Percentiles rank a stretch among this genome's conserved stretches.
Conservation (phyloP, 2,329 filamentous ascomycete genomes). For the Leptographium lundbergii region DNA sequence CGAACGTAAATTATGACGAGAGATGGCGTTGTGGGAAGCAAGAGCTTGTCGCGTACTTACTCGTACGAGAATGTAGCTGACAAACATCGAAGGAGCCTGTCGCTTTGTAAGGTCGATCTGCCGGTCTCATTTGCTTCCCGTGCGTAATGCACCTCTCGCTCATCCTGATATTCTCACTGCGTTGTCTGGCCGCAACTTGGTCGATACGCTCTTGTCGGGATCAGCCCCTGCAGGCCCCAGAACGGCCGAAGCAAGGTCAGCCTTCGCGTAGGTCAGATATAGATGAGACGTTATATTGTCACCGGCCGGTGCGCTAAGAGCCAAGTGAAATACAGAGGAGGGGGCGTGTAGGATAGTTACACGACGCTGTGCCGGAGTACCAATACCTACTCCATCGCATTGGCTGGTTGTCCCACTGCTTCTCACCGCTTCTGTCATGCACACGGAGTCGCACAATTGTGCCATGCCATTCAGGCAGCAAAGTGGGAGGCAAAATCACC, state of each 20-base stretch:
- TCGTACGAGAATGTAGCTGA: neutral
- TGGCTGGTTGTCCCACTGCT: too few species aligned
- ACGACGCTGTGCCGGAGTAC: neutral
- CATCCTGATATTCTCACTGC: neutral
- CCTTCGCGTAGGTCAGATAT: neutral
- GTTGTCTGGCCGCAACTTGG: neutral
- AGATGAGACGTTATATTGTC: neutral
- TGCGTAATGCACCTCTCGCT: neutral
- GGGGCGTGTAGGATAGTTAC: neutral
- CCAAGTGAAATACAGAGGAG: neutral
- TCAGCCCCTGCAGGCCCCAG: neutral
- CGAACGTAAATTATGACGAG: neutral
- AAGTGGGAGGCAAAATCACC: neutral
- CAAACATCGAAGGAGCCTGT: neutral
- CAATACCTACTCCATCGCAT: neutral
- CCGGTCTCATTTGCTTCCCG: neutral
- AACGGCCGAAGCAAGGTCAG: neutral
- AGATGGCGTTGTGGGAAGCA: neutral
- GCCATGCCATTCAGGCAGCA: neutral
- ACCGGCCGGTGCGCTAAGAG: neutral
- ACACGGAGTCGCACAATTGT: neutral
- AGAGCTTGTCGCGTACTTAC: neutral
- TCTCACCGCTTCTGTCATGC: neutral
- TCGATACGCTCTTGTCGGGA: neutral
- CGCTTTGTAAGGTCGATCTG: neutral